Evolutionary conservation across 148 eudicot genomes (phyloP).

Genomic region (Linanthus parryae): DNA sequence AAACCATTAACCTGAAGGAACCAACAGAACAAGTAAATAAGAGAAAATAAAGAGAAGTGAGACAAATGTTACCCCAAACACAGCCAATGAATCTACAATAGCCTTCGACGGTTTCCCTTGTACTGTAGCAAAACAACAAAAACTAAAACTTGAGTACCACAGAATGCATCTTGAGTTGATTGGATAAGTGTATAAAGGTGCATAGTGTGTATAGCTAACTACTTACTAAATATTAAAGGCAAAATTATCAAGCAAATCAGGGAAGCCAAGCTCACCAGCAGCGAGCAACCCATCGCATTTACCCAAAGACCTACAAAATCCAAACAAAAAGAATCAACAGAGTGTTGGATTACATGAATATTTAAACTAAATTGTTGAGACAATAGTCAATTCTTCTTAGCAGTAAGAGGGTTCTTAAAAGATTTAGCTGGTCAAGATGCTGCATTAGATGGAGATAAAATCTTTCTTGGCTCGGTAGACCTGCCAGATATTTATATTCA

Average conservation of each 20-base stretch:
- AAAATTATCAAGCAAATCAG: slow-evolving; percentile 75
- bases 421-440: too few relatives aligned
- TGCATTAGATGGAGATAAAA: too few relatives aligned
- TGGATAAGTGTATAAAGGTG: neutral
- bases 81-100: slow-evolving; percentile 78
- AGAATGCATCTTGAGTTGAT: slow-evolving; percentile 4
- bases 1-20: too few relatives aligned
- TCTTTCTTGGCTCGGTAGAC: too few relatives aligned
- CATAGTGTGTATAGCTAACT: slow-evolving; percentile 1
- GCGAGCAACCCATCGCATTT: slow-evolving; percentile 85
- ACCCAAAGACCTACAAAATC: slow-evolving; percentile 67
- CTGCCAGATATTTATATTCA: too few relatives aligned
- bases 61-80: slow-evolving; percentile 76
- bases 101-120: slow-evolving; percentile 82
- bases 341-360: too few relatives aligned
- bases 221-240: slow-evolving; percentile 88
- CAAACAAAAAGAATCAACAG: slow-evolving; percentile 2
- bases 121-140: slow-evolving; percentile 42
- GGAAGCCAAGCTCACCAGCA: slow-evolving; percentile 98
- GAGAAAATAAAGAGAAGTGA: neutral
- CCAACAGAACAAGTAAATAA: slow-evolving; percentile 1
- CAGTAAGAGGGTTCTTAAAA: too few relatives aligned
- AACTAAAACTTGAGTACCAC: slow-evolving; percentile 10
- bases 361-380: too few relatives aligned
- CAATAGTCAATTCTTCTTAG: too few relatives aligned